Base-by-base conservation (phyloP, 2,329 filamentous ascomycete species). In the Capronia epimyces region DNA sequence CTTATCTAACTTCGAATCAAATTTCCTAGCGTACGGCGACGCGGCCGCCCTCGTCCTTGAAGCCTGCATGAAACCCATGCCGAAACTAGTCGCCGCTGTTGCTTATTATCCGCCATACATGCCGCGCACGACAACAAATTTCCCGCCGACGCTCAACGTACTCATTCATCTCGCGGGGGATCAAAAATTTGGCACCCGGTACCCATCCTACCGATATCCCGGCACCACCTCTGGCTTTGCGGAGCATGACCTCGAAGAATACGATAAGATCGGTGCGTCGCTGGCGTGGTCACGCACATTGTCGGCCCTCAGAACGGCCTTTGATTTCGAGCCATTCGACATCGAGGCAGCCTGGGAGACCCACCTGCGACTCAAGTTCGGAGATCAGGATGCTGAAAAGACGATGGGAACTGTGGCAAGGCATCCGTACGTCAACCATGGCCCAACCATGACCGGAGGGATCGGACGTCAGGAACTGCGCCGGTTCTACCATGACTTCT, bases 281-380 rank as follows among this genome's bases (percentile, higher is more conserved):
- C 62, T 89, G 16, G 84, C 86, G 0, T 89, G 83, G 77, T 80
- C 76, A n/a, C 74, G 86, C 6, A 83, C 80, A 29, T 62, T 90
- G 50, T 72, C 72, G 1, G 67, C 74, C 0, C 71, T 87, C 29
- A 73, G 82, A 34, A 76, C 75, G 53, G 84, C 80, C 0, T 86
- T 89, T 62, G 66, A 65, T 43, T 64, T 68, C 15, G 63, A 65
- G 2, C 55, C 58, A 3, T 44, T 43, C 15, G 68, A 68, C 49
- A 62, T 71, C 15, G 70, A 72, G 53, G 62, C 56, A 2, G 57
- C 71, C 4, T 71, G 69, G 69, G 68, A 70, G 27, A 56, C 63
- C 20, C 69, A 71, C 50, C 65, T 64, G 44, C 57, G 55, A 8
- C 55, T 66, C 29, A 45, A 63, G 39, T 61, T 58, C 7, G 47